These are phyloP conservation scores for Auriscalpium orientale DNA, from an alignment of 768 basidiomycete genomes.

Conservation along the genomic window DNA sequence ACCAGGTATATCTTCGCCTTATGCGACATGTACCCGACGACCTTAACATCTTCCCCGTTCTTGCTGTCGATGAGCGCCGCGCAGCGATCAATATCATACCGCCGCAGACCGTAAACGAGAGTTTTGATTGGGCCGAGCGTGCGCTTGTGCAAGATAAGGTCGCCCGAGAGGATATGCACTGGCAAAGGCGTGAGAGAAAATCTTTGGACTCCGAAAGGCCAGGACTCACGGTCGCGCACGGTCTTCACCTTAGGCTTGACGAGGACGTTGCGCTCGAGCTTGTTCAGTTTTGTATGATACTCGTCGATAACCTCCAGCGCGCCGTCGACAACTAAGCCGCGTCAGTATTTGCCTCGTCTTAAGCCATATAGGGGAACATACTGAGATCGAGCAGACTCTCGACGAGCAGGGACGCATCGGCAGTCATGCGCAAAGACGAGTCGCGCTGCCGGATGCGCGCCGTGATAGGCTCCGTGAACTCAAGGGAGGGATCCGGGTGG, in stretches of 20 bases:
- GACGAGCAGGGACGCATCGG: conserved; percentile 62
- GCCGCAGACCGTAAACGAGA: conserved; percentile 57
- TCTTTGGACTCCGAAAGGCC: neutral
- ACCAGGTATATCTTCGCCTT: conserved; percentile 65
- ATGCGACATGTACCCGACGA: conserved; percentile 58
- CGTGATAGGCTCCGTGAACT: conserved; percentile 49
- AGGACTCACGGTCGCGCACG: conserved; percentile 45
- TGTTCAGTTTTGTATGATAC: conserved; percentile 54
- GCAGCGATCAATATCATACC: conserved; percentile 64
- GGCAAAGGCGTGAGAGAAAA: neutral
- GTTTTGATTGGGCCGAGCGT: conserved; percentile 67
- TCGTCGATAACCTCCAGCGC: conserved; percentile 62
- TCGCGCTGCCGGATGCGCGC: conserved; percentile 50
- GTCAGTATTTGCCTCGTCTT: neutral
- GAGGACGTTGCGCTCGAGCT: conserved; percentile 54
- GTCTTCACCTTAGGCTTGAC: conserved; percentile 53
- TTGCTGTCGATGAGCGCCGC: conserved; percentile 44
- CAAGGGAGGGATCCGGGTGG: conserved; percentile 35
- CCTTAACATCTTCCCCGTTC: conserved; percentile 26
- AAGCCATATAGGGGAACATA: conserved; percentile 11
- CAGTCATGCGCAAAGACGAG: conserved; percentile 51
- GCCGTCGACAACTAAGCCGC: conserved; percentile 51
- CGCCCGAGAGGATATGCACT: conserved; percentile 75
- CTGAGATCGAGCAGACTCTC: conserved; percentile 58
- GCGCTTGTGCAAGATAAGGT: conserved; percentile 66